phyloP scores from a whole-genome alignment of 2,329 filamentous ascomycete species.

The Dendrostoma leiphaemia region DNA sequence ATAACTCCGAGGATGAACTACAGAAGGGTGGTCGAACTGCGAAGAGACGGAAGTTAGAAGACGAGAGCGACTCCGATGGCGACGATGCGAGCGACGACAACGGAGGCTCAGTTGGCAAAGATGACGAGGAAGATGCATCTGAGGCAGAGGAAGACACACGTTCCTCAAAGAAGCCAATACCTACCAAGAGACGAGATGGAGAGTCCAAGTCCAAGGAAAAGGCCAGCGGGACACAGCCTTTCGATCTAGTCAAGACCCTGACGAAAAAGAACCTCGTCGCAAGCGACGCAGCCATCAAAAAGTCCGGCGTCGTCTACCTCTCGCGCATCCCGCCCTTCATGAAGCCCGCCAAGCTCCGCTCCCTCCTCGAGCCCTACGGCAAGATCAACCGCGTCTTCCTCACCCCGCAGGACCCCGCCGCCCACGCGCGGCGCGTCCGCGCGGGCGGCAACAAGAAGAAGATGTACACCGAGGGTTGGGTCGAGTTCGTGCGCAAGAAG shows the following conservation, averaged over 20 bases:
- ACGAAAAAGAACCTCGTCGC: conserved; percentile 67
- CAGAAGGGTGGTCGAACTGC: conserved; percentile 60
- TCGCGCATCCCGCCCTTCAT: conserved; percentile 86
- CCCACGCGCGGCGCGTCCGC: conserved; percentile 64
- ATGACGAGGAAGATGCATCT: conserved; percentile 17
- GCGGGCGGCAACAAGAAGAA: conserved; percentile 81
- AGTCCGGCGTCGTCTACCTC: conserved; percentile 79
- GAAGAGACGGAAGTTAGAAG: conserved; percentile 63
- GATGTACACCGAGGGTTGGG: conserved; percentile 81
- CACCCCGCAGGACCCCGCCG: conserved; percentile 68
- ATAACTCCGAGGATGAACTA: conserved; percentile 66
- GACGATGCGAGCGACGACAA: conserved; percentile 36
- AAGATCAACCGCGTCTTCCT: conserved; percentile 76
- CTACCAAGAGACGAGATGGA: conserved; percentile 18
- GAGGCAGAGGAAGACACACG: conserved; percentile 18
- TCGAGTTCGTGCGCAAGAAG: conserved; percentile 74
- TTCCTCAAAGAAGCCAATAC: conserved; percentile 21
- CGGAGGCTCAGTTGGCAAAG: conserved; percentile 28
- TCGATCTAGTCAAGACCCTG: conserved; percentile 40
- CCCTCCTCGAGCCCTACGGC: conserved; percentile 73
- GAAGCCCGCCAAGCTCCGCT: conserved; percentile 76
- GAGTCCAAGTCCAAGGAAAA: conserved; percentile 25
- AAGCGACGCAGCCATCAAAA: conserved; percentile 63
- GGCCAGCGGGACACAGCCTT: conserved; percentile 24
- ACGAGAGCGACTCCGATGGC: conserved; percentile 37